phyloP scores from a whole-genome alignment of 352 stramenopile species.

The Globisporangium polare region DNA sequence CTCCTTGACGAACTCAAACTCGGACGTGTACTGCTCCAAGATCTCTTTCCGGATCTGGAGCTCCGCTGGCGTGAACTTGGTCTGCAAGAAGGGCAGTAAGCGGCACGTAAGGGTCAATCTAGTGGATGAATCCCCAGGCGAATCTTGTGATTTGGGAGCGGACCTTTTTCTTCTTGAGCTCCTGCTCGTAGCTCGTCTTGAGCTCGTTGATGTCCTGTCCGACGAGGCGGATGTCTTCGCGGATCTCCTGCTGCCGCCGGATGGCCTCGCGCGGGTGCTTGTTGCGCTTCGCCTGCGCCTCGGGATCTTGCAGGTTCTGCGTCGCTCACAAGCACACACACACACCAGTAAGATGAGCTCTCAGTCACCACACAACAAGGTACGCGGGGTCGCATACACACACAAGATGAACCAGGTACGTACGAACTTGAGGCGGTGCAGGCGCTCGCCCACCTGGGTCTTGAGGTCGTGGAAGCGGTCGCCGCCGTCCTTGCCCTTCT shows the following conservation, averaged over 20 bases:
- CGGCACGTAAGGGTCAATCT: too few relatives aligned
- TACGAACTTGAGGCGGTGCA: conserved; percentile 78
- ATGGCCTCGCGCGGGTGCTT: conserved; percentile 82
- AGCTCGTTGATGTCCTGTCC: conserved; percentile 74
- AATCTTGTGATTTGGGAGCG: background rate
- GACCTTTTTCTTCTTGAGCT: conserved; percentile 84
- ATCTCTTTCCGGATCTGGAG: conserved; percentile 78
- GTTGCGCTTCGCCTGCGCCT: conserved; percentile 49
- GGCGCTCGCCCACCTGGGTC: conserved; percentile 67
- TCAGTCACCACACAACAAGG: background rate
- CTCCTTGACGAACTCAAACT: conserved; percentile 78
- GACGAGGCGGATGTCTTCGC: conserved; percentile 74
- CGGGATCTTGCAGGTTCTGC: conserved; percentile 73
- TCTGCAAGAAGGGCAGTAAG: conserved; percentile 27
- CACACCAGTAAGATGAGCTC: too few relatives aligned
- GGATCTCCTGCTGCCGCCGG: conserved; percentile 70
- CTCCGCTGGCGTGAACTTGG: conserved; percentile 73
- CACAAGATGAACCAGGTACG: conserved; percentile 1
- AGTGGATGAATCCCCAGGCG: too few relatives aligned
- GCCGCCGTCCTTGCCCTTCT: conserved; percentile 56
- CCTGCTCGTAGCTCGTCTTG: conserved; percentile 59
- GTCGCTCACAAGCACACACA: too few relatives aligned
- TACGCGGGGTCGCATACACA: background rate
- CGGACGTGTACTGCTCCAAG: conserved; percentile 71
- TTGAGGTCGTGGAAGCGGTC: conserved; percentile 84